These are phyloP conservation scores for bread wheat (Triticum aestivum) DNA, from an alignment of 176 grass and related monocot genomes.

Conservation along the genomic window DNA sequence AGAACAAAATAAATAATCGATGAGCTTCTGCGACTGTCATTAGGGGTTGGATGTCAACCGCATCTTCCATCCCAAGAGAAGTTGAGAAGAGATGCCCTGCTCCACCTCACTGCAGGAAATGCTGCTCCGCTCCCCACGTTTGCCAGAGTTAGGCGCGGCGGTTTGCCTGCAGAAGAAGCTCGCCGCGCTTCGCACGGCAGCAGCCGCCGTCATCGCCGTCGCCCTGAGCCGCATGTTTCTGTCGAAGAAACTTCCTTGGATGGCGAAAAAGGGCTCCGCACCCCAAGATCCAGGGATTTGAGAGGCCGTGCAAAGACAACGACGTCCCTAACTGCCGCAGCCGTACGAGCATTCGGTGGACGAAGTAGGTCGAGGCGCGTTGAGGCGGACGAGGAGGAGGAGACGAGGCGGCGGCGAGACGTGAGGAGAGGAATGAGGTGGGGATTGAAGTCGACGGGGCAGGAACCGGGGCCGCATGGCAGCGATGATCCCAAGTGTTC, in stretches of 20 bases:
- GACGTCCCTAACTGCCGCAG: neutral
- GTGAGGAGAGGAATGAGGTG: neutral
- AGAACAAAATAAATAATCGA: neutral
- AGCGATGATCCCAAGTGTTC: neutral
- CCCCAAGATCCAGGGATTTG: neutral
- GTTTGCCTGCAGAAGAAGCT: neutral
- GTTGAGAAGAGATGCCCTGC: neutral
- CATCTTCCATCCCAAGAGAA: neutral
- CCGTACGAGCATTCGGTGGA: neutral
- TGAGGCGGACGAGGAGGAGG: neutral
- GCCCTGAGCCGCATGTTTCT: neutral
- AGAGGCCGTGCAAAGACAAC: neutral
- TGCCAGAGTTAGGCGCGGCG: neutral
- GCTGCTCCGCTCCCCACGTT: neutral
- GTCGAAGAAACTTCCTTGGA: neutral
- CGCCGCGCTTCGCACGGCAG: neutral
- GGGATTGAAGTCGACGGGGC: neutral
- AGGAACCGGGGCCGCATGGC: neutral
- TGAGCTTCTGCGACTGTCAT: neutral
- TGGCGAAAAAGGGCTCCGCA: neutral
- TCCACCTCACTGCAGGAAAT: neutral
- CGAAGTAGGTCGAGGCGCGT: neutral
- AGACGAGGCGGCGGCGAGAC: neutral
- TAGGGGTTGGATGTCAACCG: neutral
- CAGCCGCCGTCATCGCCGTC: neutral